phyloP scores from a whole-genome alignment of 73 alveolate species.

The Symbiodinium pilosum region DNA sequence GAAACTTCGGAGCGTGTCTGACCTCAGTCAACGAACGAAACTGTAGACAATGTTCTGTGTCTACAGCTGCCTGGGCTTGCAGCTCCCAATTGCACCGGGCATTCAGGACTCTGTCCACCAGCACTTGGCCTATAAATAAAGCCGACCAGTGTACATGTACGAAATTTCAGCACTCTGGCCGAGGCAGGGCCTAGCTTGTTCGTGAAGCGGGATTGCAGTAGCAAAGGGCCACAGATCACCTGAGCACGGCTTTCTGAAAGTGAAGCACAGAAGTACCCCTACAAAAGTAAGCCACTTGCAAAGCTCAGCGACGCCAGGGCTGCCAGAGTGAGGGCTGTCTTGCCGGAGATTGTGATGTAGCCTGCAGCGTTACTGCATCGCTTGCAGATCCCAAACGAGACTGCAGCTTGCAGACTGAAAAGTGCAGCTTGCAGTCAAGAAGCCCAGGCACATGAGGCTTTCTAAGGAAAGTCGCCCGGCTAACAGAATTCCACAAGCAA shows the following conservation, averaged over 20 bases:
- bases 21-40: background rate
- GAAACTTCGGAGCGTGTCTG: slow-evolving; percentile 64
- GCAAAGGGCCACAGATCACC: slow-evolving; percentile 86
- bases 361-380: background rate
- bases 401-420: background rate
- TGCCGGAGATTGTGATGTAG: slow-evolving; percentile 53
- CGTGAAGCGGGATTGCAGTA: slow-evolving; percentile 61
- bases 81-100: slow-evolving; percentile 85
- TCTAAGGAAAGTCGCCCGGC: slow-evolving; percentile 85
- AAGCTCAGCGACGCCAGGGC: slow-evolving; percentile 82
- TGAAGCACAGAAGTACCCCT: too few species aligned
- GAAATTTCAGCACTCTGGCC: background rate
- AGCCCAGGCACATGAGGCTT: slow-evolving; percentile 59
- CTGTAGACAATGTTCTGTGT: background rate
- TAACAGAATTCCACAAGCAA: slow-evolving; percentile 66
- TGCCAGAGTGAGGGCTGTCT: slow-evolving; percentile 65
- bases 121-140: slow-evolving; percentile 17
- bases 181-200: slow-evolving; percentile 16
- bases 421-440: background rate
- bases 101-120: slow-evolving; percentile 51
- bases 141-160: background rate
- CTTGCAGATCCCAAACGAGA: background rate
- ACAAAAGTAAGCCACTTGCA: background rate
- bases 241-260: background rate
- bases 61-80: background rate